Evolutionary conservation across 192 early-diverging fungal genomes (phyloP).

Genomic region (Glomus cerebriforme): DNA sequence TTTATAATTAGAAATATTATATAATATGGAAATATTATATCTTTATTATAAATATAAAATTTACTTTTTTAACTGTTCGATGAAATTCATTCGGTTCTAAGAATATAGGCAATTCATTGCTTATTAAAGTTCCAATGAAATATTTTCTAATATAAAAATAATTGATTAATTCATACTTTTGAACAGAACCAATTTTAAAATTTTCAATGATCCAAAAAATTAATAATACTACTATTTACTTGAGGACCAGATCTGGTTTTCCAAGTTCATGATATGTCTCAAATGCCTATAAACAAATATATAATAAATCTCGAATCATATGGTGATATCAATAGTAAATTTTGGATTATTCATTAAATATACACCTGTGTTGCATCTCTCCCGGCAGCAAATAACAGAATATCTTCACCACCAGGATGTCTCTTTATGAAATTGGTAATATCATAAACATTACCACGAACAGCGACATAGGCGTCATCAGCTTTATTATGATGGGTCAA

Average conservation of each 20-base stretch:
- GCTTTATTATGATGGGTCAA: constrained; percentile 45
- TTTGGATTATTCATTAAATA: background rate
- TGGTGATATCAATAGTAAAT: background rate
- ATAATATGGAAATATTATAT: too few species aligned
- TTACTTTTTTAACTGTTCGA: constrained; percentile 44
- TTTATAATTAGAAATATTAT: background rate
- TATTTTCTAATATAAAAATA: constrained; percentile 40
- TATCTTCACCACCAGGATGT: constrained; percentile 53
- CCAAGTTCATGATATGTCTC: constrained; percentile 53
- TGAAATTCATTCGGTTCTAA: constrained; percentile 52
- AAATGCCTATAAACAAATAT: constrained; percentile 37
- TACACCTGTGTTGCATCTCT: constrained; percentile 58
- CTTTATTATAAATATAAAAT: background rate
- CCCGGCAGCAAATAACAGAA: constrained; percentile 49
- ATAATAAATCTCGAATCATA: background rate
- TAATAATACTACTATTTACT: constrained; percentile 36
- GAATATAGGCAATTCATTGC: constrained; percentile 52
- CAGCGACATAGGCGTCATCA: constrained; percentile 41
- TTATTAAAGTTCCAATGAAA: constrained; percentile 44
- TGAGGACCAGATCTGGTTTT: constrained; percentile 42
- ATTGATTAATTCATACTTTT: background rate
- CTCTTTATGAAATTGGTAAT: constrained; percentile 50
- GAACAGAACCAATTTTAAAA: background rate
- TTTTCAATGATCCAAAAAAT: background rate
- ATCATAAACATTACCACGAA: constrained; percentile 55